Evolutionary conservation across 2,329 filamentous ascomycete species (phyloP), one percentile per base, ranked within the genome.

Genomic region (Pyricularia grisea): DNA sequence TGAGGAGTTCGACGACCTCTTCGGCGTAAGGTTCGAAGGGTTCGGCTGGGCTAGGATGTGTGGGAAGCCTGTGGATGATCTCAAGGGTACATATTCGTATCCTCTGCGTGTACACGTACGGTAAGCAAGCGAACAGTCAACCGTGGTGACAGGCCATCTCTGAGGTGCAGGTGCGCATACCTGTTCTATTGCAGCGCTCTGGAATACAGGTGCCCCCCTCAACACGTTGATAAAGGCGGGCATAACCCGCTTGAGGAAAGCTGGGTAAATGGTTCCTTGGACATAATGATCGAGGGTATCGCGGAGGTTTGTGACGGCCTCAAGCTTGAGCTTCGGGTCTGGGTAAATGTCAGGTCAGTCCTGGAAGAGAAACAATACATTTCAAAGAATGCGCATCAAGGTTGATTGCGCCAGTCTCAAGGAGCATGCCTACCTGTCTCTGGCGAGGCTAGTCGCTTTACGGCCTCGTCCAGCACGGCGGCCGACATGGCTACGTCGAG

Each of bases 201-300:
- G 90, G 77, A 99, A 98, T 72, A 96, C 92, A 58, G 93, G 94
- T 75, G 91, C 89, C 68, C 93, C 92, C 76, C 90, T 90, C 67
- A 99, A 83, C 68, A 97, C 92, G 77, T 87, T 89, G 77, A 95
- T 87, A 80, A 98, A 95, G 42, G 97, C 88, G 58, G 95, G 95
- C 82, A 98, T 91, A 75, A 97, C 85, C 79, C 92, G 92, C 76
- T 92, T 88, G 70, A 99, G 85, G 78, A 99, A 98, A 67, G 87
- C 84, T 31, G 87, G 81, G 78, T 98, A 99, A 33, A 71, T 64
- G 74, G 89, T 89, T 68, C 92, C 90, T 75, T 87, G 88, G 68
- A 91, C 93, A 82, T 95, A 97, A 75, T 93, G 87, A 73, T 99
- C 96, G 73, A 98, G 89, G 75, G 87, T 93, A 80, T 99, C 96